Conservation (phyloP, 208 protist species). For the Leishmania tarentolae region DNA sequence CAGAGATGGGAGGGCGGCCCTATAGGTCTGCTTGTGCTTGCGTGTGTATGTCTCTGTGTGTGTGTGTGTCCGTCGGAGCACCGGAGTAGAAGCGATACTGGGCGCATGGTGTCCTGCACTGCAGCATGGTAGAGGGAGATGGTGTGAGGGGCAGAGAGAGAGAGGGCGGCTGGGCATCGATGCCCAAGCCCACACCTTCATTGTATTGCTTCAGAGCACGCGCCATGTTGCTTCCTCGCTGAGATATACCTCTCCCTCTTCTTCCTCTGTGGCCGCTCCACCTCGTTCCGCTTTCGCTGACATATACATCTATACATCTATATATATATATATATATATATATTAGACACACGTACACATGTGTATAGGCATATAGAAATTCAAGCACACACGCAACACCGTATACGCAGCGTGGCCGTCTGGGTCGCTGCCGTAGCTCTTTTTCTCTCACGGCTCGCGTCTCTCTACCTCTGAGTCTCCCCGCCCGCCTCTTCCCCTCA, state of each 20-base stretch:
- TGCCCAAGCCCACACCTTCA: neutral
- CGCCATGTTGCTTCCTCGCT: neutral
- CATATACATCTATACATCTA: neutral
- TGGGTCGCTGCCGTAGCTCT: neutral
- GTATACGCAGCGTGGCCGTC: neutral
- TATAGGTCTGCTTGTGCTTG: neutral
- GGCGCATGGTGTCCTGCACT: neutral
- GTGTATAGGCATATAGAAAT: neutral
- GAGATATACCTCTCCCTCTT: neutral
- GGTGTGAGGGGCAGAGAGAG: neutral
- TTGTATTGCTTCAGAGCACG: neutral
- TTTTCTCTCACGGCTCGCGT: no score
- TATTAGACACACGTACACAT: neutral
- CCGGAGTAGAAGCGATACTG: neutral
- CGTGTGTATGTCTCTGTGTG: neutral
- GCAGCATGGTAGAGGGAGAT: neutral
- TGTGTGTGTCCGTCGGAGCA: neutral
- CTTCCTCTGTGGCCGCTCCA: neutral
- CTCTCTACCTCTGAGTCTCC: neutral
- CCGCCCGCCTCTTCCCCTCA: neutral
- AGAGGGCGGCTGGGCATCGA: neutral
- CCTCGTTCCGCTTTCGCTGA: neutral
- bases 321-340: neutral
- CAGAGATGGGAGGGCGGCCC: neutral
- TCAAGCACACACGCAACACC: neutral